A percentile compares a stretch with the other conserved stretches of the same genome.
Conservation (phyloP, 2,329 filamentous ascomycete genomes). For the Ophiostoma montium region DNA sequence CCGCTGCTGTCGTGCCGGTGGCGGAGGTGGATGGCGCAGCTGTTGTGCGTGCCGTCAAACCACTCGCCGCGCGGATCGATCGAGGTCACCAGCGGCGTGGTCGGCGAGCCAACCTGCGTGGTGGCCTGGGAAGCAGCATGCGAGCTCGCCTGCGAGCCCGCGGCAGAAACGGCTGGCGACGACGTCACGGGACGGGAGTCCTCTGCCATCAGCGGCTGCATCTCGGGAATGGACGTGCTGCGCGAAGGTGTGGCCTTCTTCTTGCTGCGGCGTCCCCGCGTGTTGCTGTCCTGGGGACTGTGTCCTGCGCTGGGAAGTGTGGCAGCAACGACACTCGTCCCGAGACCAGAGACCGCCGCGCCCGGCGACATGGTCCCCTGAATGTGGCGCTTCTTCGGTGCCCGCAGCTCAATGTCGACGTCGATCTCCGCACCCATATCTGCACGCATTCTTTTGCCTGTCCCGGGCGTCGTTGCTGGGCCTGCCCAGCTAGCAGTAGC, state of each 20-base stretch:
- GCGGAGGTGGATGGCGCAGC: neutral
- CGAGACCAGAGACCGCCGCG: neutral
- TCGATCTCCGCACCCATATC: neutral
- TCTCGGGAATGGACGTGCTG: neutral
- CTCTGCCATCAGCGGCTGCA: neutral
- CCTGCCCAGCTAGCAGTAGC: no score
- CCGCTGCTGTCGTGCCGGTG: conserved; percentile 7
- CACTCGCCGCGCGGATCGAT: conserved; percentile 1
- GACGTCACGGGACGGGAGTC: neutral
- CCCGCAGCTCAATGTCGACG: neutral
- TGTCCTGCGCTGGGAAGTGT: neutral
- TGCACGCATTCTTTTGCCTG: neutral
- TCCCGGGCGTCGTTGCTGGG: neutral
- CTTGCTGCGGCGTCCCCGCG: neutral
- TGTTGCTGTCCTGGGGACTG: neutral
- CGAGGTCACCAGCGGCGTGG: neutral
- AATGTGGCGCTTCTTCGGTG: neutral
- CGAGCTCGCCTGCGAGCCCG: neutral
- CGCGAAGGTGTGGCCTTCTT: neutral
- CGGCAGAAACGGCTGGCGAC: neutral
- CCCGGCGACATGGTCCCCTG: neutral
- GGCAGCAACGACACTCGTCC: neutral
- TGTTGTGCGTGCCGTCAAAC: conserved; percentile 1
- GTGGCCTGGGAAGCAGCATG: neutral
- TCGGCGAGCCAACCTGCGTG: neutral